These are phyloP conservation scores for Vitis rotundifolia DNA, from an alignment of 164 flowering plant species.

Conservation along the genomic window DNA sequence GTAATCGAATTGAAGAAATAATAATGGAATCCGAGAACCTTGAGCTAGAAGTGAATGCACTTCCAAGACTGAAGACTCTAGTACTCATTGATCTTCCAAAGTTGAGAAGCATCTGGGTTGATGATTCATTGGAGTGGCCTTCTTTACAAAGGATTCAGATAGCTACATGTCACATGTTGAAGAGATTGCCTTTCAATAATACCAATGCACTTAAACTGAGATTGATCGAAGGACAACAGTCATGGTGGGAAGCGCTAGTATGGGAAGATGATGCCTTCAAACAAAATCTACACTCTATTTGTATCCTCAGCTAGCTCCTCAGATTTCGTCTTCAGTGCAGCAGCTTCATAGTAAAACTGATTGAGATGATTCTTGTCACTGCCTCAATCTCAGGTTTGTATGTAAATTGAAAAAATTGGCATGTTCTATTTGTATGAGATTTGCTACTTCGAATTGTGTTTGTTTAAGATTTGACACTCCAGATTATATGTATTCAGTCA, in stretches of 20 bases:
- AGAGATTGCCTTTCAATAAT: constrained; percentile 4
- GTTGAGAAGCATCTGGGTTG: constrained; percentile 1
- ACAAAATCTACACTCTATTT: background rate
- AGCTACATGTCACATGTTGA: background rate
- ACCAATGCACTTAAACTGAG: constrained; percentile 8
- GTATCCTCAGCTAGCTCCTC: background rate
- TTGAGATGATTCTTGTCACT: no score
- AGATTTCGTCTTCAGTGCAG: no score
- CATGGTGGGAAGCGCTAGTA: constrained; percentile 18
- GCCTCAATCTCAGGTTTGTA: no score
- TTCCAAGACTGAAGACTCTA: constrained; percentile 9
- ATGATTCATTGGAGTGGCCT: constrained; percentile 10
- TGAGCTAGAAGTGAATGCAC: background rate
- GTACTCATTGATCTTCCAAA: constrained; percentile 8
- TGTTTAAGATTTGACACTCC: no score
- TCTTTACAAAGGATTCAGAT: constrained; percentile 11
- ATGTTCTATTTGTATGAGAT: no score
- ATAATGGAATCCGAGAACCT: background rate
- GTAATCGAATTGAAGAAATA: constrained; percentile 8
- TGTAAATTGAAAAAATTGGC: no score
- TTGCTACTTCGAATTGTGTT: no score
- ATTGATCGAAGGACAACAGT: constrained; percentile 1
- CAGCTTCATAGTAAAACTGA: no score
- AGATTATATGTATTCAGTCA: no score
- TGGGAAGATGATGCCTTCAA: background rate